Evolutionary conservation across 2,329 filamentous ascomycete genomes (phyloP).

Genomic region (Pseudogymnoascus sp.): DNA sequence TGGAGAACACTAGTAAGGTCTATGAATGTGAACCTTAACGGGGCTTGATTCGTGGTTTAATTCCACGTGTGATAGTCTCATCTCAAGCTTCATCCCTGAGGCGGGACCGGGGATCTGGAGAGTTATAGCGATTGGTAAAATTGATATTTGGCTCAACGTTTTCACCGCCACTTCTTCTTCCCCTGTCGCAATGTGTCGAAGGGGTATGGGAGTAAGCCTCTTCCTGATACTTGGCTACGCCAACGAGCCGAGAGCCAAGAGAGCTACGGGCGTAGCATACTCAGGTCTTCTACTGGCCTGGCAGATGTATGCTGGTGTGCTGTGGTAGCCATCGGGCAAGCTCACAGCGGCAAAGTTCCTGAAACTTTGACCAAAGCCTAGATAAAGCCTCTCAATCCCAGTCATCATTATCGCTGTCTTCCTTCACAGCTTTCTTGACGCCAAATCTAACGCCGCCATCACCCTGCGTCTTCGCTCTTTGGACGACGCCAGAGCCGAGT

Average conservation of each 20-base stretch:
- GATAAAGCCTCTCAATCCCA: conserved; percentile 34
- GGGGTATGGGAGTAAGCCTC: background rate
- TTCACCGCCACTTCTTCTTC: conserved; percentile 1
- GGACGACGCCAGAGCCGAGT: conserved; percentile 43
- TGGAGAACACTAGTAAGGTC: background rate
- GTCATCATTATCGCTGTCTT: conserved; percentile 43
- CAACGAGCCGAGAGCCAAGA: background rate
- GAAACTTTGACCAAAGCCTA: background rate
- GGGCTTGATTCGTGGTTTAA: background rate
- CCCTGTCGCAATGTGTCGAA: background rate
- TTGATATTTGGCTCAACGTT: background rate
- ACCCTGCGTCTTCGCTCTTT: conserved; percentile 43
- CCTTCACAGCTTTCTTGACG: conserved; percentile 28
- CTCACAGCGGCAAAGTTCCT: conserved; percentile 6
- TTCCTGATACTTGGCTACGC: background rate
- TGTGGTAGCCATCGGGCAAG: background rate
- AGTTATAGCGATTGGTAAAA: background rate
- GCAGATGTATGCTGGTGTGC: background rate
- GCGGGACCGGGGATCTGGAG: background rate
- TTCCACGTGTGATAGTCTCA: background rate
- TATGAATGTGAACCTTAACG: background rate
- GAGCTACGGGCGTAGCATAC: too few species aligned
- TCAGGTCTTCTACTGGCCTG: too few species aligned
- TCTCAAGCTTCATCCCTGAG: background rate
- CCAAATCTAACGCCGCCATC: conserved; percentile 35